Base-by-base conservation (phyloP, 129 eudicot genomes). In the Pittosporum tobira region DNA sequence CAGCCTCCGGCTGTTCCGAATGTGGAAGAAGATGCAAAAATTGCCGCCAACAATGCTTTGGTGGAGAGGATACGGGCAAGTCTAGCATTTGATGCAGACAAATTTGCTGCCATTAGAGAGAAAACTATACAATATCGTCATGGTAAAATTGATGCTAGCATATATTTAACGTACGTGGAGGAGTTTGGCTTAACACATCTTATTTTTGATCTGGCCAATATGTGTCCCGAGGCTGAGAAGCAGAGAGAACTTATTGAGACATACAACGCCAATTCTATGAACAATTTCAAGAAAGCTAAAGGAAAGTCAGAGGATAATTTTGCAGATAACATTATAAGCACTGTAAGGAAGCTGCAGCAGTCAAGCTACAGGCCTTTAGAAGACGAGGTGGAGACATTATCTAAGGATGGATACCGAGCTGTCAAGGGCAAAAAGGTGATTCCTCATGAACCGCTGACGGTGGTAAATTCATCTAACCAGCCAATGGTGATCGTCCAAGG, bases 141-240 rank as follows among this genome's bases (percentile, higher is more conserved):
- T 64, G 96, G 94, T 42, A 53, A 44, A 22, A 76, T 91, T 51
- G 96, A 78, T 29, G 78, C 90, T 10, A 84, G 67, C 71, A 79
- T 80, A 26, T 91, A 88, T 69, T 73, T 88, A 51, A 75, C 73
- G 6, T 77, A 77, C 63, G 96, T 80, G 53, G 78, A 83, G 73
- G 88, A 87, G 75, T 87, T 83, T 77, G 91, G 94, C 1, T 77
- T 91, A 82, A 78, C 90, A 20, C 94, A 91, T 81, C 99, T 91
- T 51, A 83, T 91, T 72, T 79, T 62, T n/a, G 99, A 91, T 63
- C 37, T 91, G 70, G 96, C 99, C 19, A 74, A 81, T 20, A 84
- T 91, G 23, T 82, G 84, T 21, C 99, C 99, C 11, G 94, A 91
- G 68, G 51, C 81, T 47, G 53, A 29, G 69, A 91, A 81, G 75